A percentile compares a stretch with the other conserved stretches of the same genome.
Conservation (phyloP, 306 rosid genomes). For the Vicia villosa region DNA sequence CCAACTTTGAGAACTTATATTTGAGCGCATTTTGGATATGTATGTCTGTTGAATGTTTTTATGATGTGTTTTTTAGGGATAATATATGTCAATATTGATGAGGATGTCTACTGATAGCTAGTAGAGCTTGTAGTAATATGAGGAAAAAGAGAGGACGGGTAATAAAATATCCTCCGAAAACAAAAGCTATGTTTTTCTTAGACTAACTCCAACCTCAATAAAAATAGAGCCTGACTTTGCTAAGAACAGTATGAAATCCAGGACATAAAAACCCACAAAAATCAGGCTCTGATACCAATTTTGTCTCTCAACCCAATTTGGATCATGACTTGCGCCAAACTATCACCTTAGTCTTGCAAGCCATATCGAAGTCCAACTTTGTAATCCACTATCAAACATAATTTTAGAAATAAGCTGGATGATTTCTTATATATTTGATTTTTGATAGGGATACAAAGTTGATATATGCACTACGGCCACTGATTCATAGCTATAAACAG, state of each 20-base stretch:
- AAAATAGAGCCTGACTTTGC: not conserved
- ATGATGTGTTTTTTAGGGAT: constrained; percentile 2
- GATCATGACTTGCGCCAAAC: not conserved
- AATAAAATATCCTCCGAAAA: constrained; percentile 18
- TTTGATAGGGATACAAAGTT: not conserved
- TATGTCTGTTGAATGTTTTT: constrained; percentile 12
- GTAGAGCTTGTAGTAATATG: not conserved
- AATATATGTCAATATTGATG: constrained; percentile 13
- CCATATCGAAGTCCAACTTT: not conserved
- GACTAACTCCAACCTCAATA: not conserved
- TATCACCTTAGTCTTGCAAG: not conserved
- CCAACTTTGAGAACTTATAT: not conserved
- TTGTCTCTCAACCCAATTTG: not conserved
- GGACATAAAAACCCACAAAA: not conserved
- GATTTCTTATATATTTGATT: too few species aligned
- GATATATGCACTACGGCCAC: too few species aligned
- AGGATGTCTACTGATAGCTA: constrained; percentile 3
- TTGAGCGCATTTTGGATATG: constrained; percentile 27
- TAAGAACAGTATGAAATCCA: not conserved
- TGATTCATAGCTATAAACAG: too few species aligned
- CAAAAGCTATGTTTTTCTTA: not conserved
- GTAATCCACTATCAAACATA: not conserved
- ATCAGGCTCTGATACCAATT: not conserved
- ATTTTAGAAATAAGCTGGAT: too few species aligned
- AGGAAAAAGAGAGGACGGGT: constrained; percentile 3